These are phyloP conservation scores for Aristolochia contorta DNA, from an alignment of 164 flowering plant genomes.

Conservation along the genomic window DNA sequence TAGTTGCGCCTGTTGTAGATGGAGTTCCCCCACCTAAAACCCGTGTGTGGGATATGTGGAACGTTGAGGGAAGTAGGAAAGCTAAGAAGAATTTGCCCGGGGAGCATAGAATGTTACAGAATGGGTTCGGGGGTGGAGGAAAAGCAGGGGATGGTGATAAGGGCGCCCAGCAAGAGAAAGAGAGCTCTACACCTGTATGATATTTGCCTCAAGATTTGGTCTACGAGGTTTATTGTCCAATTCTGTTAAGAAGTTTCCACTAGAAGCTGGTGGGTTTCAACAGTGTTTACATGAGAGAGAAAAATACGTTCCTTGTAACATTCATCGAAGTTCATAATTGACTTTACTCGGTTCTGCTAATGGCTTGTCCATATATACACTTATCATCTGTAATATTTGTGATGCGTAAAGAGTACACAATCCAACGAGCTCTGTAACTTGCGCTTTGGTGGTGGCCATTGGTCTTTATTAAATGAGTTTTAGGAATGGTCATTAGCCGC, in stretches of 20 bases:
- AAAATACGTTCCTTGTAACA: no score
- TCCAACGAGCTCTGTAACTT: background rate
- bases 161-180: slow-evolving; percentile 27
- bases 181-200: slow-evolving; percentile 27
- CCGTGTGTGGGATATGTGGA: slow-evolving; percentile 55
- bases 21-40: slow-evolving; percentile 69
- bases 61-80: slow-evolving; percentile 44
- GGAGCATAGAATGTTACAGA: slow-evolving; percentile 45
- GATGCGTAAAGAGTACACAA: background rate
- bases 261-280: background rate
- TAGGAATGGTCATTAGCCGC: no score
- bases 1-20: slow-evolving; percentile 79
- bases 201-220: background rate
- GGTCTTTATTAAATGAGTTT: no score
- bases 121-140: slow-evolving; percentile 19
- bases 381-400: background rate
- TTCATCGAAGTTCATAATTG: background rate
- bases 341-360: background rate
- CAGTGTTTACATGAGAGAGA: background rate
- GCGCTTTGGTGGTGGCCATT: no score
- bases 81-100: slow-evolving; percentile 58
- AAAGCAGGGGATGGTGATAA: slow-evolving; percentile 23
- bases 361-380: background rate
- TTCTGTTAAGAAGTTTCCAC: no score
- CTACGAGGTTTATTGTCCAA: no score